Evolutionary conservation across 305 asterid species (phyloP), one percentile per base, ranked within the genome.

Genomic region (Solanum hybrid): DNA sequence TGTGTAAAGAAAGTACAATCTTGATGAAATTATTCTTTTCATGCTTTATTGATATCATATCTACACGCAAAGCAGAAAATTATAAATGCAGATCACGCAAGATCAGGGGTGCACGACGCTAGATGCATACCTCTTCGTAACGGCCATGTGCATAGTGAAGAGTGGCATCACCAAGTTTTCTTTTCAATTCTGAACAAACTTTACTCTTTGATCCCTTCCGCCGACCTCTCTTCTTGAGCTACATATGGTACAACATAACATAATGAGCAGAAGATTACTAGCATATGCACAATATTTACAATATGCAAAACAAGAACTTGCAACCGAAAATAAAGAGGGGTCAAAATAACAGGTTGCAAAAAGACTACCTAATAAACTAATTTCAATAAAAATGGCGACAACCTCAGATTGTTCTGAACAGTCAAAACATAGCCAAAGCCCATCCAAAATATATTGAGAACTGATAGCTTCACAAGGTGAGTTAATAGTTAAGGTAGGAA

Each of bases 141-240:
- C 91, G 94, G 61, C 96, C 95, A 71, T 90, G 92, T 67, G 97
- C 97, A 91, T 94, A 96, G 87, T 92, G 95, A 85, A 96, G 97
- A 46, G 96, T 95, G 61, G 98, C 98, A 84, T 95, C 97, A 88
- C 98, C 98, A 92, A 96, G 97, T 92, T 94, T 96, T 91, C 92
- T 92, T 42, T 94, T 91, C 89, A 95, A 93, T 86, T 95, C 97
- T 73, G 99, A 93, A 87, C 91, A 92, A 80, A 46, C 91, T 92
- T 94, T 97, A 57, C 89, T 95, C 91, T 80, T 22, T 90, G 97
- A 92, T 89, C 98, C 98, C 93, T 93, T 97, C 85, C 92, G 92
- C 90, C 98, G 92, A 40, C 99, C 99, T 87, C 92, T 93, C 89
- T 88, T 89, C 91, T 93, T 95, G 86, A 88, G 67, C 98, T 95